Percentiles rank a stretch among this genome's conserved stretches.
Conservation (phyloP, 2,329 filamentous ascomycete species). For the Cryphonectria japonica region DNA sequence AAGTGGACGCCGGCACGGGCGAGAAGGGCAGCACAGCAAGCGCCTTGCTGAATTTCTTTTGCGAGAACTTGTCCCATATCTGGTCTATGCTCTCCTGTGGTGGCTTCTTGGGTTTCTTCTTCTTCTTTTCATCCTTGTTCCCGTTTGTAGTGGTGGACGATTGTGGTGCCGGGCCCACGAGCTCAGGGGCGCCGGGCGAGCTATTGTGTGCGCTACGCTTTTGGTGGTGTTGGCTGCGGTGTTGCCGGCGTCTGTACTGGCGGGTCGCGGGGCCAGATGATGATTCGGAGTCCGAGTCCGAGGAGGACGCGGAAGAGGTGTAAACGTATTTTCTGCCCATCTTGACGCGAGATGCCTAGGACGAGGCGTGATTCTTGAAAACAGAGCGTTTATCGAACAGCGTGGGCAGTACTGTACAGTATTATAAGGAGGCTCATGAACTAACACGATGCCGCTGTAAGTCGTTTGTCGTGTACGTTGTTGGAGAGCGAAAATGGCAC, state of each 20-base stretch:
- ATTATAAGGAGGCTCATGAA: neutral
- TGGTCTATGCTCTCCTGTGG: slow-evolving; percentile 70
- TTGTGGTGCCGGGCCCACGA: neutral
- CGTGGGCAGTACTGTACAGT: neutral
- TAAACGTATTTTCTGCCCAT: slow-evolving; percentile 24
- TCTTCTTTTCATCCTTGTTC: slow-evolving; percentile 46
- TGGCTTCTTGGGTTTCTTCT: slow-evolving; percentile 62
- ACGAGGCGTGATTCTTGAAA: neutral
- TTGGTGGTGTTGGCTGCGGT: neutral
- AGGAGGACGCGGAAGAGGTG: slow-evolving; percentile 11
- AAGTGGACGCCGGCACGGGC: slow-evolving; percentile 56
- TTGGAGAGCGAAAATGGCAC: neutral
- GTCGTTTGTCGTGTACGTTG: neutral
- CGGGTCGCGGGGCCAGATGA: slow-evolving; percentile 12
- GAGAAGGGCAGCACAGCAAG: slow-evolving; percentile 68
- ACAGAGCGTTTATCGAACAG: neutral
- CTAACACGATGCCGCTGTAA: slow-evolving; percentile 1
- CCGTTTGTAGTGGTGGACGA: slow-evolving; percentile 28
- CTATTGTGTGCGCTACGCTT: neutral
- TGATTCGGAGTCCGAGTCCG: slow-evolving; percentile 25
- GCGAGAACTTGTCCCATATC: slow-evolving; percentile 66
- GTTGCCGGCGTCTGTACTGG: slow-evolving; percentile 16
- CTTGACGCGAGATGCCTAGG: neutral
- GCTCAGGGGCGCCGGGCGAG: neutral
- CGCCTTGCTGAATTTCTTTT: slow-evolving; percentile 66